Conservation (phyloP, 202 grass and related monocot genomes). For the Setaria italica region DNA sequence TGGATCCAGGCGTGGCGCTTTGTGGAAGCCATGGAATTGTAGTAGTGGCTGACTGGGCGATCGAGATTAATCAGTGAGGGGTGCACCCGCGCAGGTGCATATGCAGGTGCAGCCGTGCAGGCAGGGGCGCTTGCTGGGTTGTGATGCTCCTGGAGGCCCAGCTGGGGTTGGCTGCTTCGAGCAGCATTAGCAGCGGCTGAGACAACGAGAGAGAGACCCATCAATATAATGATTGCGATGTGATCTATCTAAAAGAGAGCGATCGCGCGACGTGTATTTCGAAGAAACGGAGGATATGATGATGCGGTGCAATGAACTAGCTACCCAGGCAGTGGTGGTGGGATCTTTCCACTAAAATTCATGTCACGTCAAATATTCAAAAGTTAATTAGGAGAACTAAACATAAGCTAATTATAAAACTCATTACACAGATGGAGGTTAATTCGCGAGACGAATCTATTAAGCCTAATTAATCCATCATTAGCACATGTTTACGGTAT, state of each 20-base stretch:
- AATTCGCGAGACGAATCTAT: too few relatives aligned
- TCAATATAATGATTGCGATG: not conserved
- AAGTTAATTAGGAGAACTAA: too few relatives aligned
- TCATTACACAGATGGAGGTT: too few relatives aligned
- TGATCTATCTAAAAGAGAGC: not conserved
- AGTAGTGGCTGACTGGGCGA: not conserved
- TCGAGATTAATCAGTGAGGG: not conserved
- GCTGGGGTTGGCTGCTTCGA: not conserved
- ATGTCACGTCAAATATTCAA: too few relatives aligned
- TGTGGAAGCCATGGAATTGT: conserved; percentile 1
- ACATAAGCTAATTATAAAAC: too few relatives aligned
- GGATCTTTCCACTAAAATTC: too few relatives aligned
- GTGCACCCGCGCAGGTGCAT: not conserved
- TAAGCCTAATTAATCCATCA: too few relatives aligned
- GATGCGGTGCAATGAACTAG: not conserved
- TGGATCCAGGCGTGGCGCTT: conserved; percentile 1
- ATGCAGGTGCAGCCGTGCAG: not conserved
- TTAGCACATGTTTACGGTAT: too few relatives aligned
- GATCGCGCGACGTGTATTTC: not conserved
- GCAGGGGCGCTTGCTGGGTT: not conserved
- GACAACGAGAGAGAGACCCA: not conserved
- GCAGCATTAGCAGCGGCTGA: not conserved
- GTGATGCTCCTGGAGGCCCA: not conserved
- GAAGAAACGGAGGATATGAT: not conserved
- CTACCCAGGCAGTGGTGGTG: not conserved